A percentile compares a stretch with the other conserved stretches of the same genome.
These are phyloP conservation scores for Alloascoidea africana DNA, from an alignment of 805 yeast species.

Conservation along the genomic window DNA sequence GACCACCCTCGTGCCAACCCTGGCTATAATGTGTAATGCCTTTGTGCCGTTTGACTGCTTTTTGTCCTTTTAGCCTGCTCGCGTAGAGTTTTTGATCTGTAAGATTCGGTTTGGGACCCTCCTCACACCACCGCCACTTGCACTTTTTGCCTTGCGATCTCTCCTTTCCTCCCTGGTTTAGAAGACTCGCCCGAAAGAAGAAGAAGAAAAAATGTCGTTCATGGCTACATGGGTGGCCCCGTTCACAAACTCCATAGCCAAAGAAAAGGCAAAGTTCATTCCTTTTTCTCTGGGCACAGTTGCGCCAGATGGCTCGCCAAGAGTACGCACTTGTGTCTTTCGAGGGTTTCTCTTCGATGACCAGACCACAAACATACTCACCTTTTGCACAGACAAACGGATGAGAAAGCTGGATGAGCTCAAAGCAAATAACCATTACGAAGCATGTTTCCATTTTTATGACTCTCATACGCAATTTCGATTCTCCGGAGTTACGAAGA, in stretches of 20 bases:
- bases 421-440: constrained; percentile 30
- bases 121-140: no score
- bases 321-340: constrained; percentile 52
- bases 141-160: no score
- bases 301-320: constrained; percentile 31
- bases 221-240: constrained; percentile 73
- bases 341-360: constrained; percentile 69
- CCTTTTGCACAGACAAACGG: constrained; percentile 60
- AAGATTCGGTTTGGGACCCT: no score
- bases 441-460: constrained; percentile 64
- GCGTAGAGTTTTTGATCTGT: no score
- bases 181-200: no score
- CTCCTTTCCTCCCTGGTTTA: no score
- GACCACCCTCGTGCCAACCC: no score
- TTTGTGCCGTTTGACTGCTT: no score
- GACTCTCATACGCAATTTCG: constrained; percentile 53
- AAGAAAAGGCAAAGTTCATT: constrained; percentile 36
- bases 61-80: no score
- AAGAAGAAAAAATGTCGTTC: constrained; percentile 21
- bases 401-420: constrained; percentile 44
- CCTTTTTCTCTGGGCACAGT: constrained; percentile 59
- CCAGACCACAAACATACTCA: constrained; percentile 45
- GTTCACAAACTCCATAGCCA: constrained; percentile 35
- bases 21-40: no score
- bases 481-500: constrained; percentile 47